A percentile compares a stretch with the other conserved stretches of the same genome.
Conservation (phyloP, 768 basidiomycete genomes). For the Pholiota conissans region DNA sequence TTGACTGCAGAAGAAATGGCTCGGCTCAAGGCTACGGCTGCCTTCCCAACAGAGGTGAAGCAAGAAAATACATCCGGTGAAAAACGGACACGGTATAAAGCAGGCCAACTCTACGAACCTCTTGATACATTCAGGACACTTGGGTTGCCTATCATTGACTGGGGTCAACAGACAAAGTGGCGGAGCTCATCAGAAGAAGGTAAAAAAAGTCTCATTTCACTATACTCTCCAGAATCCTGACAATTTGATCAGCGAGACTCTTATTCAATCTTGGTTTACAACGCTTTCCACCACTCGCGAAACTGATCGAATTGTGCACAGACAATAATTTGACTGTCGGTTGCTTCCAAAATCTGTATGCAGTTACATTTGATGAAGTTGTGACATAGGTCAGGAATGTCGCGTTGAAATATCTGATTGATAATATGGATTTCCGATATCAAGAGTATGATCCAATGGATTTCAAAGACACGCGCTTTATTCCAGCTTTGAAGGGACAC, state of each 20-base stretch:
- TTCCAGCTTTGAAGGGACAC: conserved; percentile 67
- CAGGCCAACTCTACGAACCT: conserved; percentile 86
- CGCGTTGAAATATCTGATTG: conserved; percentile 82
- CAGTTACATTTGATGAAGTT: background rate
- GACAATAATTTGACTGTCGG: conserved; percentile 43
- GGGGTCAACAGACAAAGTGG: conserved; percentile 84
- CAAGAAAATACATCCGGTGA: conserved; percentile 17
- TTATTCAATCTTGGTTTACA: conserved; percentile 70
- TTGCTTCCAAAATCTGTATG: background rate
- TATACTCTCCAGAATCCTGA: background rate
- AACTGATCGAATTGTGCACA: conserved; percentile 69
- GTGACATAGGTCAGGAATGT: conserved; percentile 39
- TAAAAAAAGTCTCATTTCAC: conserved; percentile 25
- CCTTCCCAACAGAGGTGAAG: conserved; percentile 64
- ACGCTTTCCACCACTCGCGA: conserved; percentile 65
- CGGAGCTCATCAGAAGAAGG: conserved; percentile 84
- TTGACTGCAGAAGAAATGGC: conserved; percentile 44
- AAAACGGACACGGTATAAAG: conserved; percentile 53
- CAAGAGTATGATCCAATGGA: conserved; percentile 53
- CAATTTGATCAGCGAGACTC: conserved; percentile 62
- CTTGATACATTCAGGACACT: conserved; percentile 67
- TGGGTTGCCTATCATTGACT: conserved; percentile 82
- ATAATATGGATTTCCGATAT: conserved; percentile 67
- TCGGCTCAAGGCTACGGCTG: conserved; percentile 67
- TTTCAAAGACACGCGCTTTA: conserved; percentile 65